Percentiles rank a stretch among this genome's conserved stretches.
phyloP scores from a whole-genome alignment of 129 eudicot genomes.

The Tagetes erecta region DNA sequence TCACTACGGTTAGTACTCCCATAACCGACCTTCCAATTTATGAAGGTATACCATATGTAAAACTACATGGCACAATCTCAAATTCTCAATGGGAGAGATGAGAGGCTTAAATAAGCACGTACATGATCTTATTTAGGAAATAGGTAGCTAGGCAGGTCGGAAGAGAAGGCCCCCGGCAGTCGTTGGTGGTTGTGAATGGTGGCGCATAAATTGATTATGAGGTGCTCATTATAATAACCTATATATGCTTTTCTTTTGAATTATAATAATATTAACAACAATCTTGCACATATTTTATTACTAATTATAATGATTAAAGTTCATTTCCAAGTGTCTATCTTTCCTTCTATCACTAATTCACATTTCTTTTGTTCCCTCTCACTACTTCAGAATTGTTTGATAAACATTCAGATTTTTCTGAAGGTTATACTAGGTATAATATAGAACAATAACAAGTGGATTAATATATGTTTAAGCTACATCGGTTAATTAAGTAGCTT shows the following conservation, averaged over 20 bases:
- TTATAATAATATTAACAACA: neutral
- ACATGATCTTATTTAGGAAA: too few species aligned
- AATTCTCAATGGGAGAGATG: too few species aligned
- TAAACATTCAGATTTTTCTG: neutral
- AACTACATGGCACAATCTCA: too few species aligned
- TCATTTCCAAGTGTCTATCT: constrained; percentile 2
- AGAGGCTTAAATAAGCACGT: too few species aligned
- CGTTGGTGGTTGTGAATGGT: constrained; percentile 28
- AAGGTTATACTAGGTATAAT: neutral
- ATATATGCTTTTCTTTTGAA: constrained; percentile 2
- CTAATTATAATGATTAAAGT: constrained; percentile 28
- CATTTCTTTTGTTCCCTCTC: neutral
- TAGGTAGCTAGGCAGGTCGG: constrained; percentile 2
- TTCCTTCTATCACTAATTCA: constrained; percentile 12
- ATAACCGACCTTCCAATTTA: too few species aligned
- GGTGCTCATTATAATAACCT: constrained; percentile 17
- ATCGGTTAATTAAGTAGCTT: neutral
- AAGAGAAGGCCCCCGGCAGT: constrained; percentile 24
- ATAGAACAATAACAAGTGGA: neutral
- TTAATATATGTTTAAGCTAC: neutral
- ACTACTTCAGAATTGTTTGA: neutral
- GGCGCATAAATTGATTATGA: constrained; percentile 29
- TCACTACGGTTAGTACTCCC: too few species aligned
- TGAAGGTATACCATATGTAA: too few species aligned
- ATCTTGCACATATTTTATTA: constrained; percentile 1